These are phyloP conservation scores for Penicillium angulare DNA, from an alignment of 495 filamentous ascomycete genomes.

Conservation along the genomic window DNA sequence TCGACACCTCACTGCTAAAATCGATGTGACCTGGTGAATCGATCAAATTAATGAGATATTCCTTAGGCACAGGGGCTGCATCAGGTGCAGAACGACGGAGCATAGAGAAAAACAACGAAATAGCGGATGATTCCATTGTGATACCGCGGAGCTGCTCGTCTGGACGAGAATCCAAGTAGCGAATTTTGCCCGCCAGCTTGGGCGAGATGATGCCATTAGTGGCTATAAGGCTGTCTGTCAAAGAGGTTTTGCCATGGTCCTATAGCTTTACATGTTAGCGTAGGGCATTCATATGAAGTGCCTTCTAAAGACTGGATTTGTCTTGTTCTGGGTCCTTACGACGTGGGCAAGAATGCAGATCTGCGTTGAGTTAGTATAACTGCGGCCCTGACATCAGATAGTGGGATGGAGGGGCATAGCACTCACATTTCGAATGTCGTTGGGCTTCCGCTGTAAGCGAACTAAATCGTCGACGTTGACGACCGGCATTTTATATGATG, in stretches of 20 bases:
- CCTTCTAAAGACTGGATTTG: not conserved
- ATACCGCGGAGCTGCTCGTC: constrained; percentile 97
- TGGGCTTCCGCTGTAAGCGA: constrained; percentile 75
- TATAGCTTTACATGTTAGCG: constrained; percentile 21
- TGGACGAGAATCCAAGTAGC: constrained; percentile 93
- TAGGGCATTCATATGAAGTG: not conserved
- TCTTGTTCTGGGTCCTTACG: constrained; percentile 49
- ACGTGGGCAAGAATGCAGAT: constrained; percentile 98
- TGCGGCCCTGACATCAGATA: constrained; percentile 24
- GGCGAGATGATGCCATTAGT: constrained; percentile 99
- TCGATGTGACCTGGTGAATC: constrained; percentile 98
- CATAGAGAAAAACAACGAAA: constrained; percentile 95
- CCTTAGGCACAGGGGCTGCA: constrained; percentile 65
- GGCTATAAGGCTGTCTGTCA: constrained; percentile 93
- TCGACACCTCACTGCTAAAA: constrained; percentile 97
- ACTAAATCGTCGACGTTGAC: constrained; percentile 85
- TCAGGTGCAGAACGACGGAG: constrained; percentile 67
- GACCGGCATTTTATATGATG: constrained; percentile 69
- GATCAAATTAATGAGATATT: constrained; percentile 96
- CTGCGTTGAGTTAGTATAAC: constrained; percentile 49
- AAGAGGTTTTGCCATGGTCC: constrained; percentile 98
- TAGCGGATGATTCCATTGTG: constrained; percentile 99
- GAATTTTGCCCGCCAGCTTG: constrained; percentile 95
- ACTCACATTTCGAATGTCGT: constrained; percentile 87
- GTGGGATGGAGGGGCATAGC: constrained; percentile 37